These are phyloP conservation scores for Salvia rosmarinus DNA, from an alignment of 257 asterid genomes.

Conservation along the genomic window DNA sequence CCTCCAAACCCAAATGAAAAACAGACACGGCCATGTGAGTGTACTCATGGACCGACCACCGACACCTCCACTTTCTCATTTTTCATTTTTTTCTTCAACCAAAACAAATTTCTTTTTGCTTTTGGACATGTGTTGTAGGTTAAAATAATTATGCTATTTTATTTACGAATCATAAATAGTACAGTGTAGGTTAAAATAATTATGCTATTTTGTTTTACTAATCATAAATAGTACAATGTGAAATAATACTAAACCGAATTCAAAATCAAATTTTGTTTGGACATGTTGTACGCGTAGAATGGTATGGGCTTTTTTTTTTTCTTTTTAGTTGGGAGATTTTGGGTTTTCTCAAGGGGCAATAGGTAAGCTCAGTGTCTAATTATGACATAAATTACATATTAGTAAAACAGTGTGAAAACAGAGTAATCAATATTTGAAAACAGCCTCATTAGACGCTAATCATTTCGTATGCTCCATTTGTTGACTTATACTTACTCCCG, in stretches of 20 bases:
- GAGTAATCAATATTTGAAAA: not conserved
- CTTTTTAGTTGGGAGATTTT: too few relatives aligned
- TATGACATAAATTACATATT: not conserved
- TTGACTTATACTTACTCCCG: not conserved
- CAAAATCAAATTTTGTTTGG: not conserved
- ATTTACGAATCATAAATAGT: too few relatives aligned
- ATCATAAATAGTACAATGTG: not conserved
- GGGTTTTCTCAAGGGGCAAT: too few relatives aligned
- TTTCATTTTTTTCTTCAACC: not conserved
- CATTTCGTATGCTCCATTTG: not conserved
- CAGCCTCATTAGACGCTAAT: constrained; percentile 1
- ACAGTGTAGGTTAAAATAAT: constrained; percentile 13
- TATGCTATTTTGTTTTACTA: constrained; percentile 24
- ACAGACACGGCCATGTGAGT: constrained; percentile 43
- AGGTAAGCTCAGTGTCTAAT: not conserved
- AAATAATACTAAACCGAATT: not conserved
- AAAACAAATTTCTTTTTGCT: constrained; percentile 21
- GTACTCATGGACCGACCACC: constrained; percentile 33
- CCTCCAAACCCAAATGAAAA: constrained; percentile 24
- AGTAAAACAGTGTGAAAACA: constrained; percentile 9
- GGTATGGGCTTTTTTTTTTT: not conserved
- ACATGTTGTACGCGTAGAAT: not conserved
- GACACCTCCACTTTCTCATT: constrained; percentile 31
- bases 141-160: too few relatives aligned
- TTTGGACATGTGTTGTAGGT: constrained; percentile 31